Evolutionary conservation across 2,329 filamentous ascomycete species (phyloP), one percentile per base, ranked within the genome.

Genomic region (Aspergillus tubingensis): DNA sequence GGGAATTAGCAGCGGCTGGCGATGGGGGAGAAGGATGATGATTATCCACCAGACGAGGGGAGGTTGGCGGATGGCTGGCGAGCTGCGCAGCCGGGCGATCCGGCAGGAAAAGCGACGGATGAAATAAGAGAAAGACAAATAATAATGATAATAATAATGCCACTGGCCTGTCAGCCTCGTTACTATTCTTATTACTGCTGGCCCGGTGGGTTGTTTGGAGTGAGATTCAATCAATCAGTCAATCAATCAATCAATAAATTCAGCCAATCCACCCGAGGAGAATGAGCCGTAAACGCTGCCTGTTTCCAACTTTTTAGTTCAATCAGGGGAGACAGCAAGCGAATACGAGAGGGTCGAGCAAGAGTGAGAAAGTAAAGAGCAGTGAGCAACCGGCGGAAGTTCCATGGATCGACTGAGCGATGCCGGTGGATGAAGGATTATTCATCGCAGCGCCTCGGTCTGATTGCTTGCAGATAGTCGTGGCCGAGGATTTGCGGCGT

Each of bases 401-500:
- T 25, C 53, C 53, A 47, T 55, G 53, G 53, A 55, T 55, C 39
- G 53, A n/a, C 53, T 8, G 53, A 27, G 23, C 43, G 39, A 55
- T 32, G 41, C 23, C n/a, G 53, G 43, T 55, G 53, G 36, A 27
- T 23, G 52, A 43, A 44, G 38, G 38, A 55, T 41, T 30, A 44
- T 32, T 36, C 32, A 54, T 44, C 47, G 47, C 41, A 44, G 41
- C 41, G 41, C 41, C 41, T 44, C 41, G 25, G 23, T 30, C 25
- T 50, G 47, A 50, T 50, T 50, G 47, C 47, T n/a, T 30, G 47
- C 47, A 50, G 44, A 25, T 27, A 25, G 11, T 23, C 23, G 15
- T 23, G 44, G 15, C 44, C 44, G 44, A 25, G 41, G 41, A 44
- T 13, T 36, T 36, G 32, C 44, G 44, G 44, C 32, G 47, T 17